These are phyloP conservation scores for Citrus reticulata DNA, from an alignment of 345 rosid genomes.

Conservation along the genomic window DNA sequence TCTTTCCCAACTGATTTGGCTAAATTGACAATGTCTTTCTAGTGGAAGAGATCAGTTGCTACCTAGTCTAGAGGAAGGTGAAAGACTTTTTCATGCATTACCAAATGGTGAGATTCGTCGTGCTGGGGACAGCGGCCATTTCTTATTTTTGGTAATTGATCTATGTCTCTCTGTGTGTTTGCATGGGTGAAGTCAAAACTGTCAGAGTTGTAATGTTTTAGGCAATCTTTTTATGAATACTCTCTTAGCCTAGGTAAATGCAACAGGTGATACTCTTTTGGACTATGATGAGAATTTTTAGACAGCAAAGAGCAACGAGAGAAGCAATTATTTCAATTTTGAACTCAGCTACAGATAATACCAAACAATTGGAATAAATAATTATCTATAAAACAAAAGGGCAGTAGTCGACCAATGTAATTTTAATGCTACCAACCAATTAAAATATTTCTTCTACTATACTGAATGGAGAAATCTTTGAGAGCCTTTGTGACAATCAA, in stretches of 20 bases:
- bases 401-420: not conserved
- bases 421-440: not conserved
- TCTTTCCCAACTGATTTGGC: too few species aligned
- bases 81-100: constrained; percentile 43
- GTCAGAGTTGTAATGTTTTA: too few species aligned
- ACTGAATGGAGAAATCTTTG: not conserved
- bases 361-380: not conserved
- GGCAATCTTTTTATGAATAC: too few species aligned
- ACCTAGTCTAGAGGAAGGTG: constrained; percentile 67
- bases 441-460: not conserved
- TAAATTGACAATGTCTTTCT: not conserved
- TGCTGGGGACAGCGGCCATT: constrained; percentile 60
- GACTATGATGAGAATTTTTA: too few species aligned
- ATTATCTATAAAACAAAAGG: too few species aligned
- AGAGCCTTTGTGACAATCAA: not conserved
- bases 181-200: too few species aligned
- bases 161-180: too few species aligned
- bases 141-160: constrained; percentile 59
- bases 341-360: not conserved
- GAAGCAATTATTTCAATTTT: not conserved
- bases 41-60: constrained; percentile 80
- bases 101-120: constrained; percentile 48
- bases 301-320: not conserved
- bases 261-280: too few species aligned
- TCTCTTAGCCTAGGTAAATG: too few species aligned